Evolutionary conservation across 768 basidiomycete species (phyloP).

Genomic region (Chiua virens): DNA sequence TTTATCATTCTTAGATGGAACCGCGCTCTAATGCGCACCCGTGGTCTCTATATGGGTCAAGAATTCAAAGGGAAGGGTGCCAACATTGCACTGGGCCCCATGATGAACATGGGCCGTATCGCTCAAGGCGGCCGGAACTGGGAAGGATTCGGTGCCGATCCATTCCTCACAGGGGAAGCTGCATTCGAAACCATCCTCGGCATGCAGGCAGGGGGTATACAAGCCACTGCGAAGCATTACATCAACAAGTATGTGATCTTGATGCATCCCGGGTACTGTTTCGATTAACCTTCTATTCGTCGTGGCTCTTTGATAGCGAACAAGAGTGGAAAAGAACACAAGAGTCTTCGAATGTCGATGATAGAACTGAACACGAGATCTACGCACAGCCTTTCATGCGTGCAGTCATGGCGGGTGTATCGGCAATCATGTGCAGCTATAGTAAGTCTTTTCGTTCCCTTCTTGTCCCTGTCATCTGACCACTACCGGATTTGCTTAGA

Average conservation of each 20-base stretch:
- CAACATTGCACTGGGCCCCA: constrained; percentile 73
- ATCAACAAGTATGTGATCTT: constrained; percentile 58
- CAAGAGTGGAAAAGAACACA: constrained; percentile 36
- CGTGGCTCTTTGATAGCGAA: constrained; percentile 23
- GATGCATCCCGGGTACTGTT: background rate
- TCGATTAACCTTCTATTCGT: background rate
- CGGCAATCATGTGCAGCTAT: constrained; percentile 67
- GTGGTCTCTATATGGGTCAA: constrained; percentile 78
- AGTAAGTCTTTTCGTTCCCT: constrained; percentile 26
- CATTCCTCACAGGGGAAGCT: constrained; percentile 75
- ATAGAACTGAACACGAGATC: constrained; percentile 52
- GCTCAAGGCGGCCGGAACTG: constrained; percentile 85
- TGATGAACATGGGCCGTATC: constrained; percentile 90
- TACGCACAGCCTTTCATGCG: constrained; percentile 58
- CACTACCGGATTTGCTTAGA: constrained; percentile 33
- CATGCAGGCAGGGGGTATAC: constrained; percentile 77
- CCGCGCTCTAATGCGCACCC: constrained; percentile 70
- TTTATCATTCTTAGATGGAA: constrained; percentile 54
- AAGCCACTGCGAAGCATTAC: constrained; percentile 85
- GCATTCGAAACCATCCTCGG: constrained; percentile 81
- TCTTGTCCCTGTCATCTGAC: background rate
- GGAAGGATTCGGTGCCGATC: constrained; percentile 94
- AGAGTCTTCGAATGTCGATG: constrained; percentile 39
- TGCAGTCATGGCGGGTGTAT: constrained; percentile 65
- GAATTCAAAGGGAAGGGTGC: constrained; percentile 87